Evolutionary conservation across 1,284 basidiomycete species (phyloP), one percentile per base, ranked within the genome.

Genomic region (Ceratobasidium sp.): DNA sequence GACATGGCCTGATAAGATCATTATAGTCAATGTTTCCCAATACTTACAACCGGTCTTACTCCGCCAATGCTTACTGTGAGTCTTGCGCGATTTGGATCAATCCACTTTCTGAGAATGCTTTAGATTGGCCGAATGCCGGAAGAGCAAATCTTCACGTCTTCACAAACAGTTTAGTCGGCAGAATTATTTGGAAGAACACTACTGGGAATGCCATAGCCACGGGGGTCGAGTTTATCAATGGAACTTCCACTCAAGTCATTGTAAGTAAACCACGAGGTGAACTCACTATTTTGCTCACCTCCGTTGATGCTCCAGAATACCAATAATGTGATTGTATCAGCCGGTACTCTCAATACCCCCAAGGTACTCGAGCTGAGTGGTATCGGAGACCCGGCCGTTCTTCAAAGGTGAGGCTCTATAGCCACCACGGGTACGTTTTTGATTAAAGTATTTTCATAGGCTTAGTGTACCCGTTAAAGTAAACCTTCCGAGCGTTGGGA

Each of bases 401-500:
- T 84, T 18, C 58, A 53, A 12, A 42, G 40, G 72, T 75, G 49
- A 7, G 26, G 26, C 6, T 23, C 61, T 23, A 18, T 10, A n/a
- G n/a, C 60, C 44, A 51, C 2, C 13, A 9, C 10, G 23, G 10
- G 26, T 33, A n/a, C 20, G 12, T 44, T 55, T 10, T 39, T n/a
- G 18, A 28, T 40, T 33, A 33, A 2, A 51, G 3, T 6, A 53
- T 53, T 28, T n/a, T n/a, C 18, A 9, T 64, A 75, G 72, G 5
- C 81, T 82, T 39, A 83, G 84, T 56, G 80, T 81, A 44, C 79
- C 79, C 4, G 72, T 79, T 4, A 81, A 76, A 13, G 79, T 87
- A 42, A 86, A 87, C 78, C 82, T 87, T 2, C 87, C 87, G 18
- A 84, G 84, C 13, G 89, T 89, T 63, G 89, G 88, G 20, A 84